Base-by-base conservation (phyloP, 768 basidiomycete species). In the Lactarius hengduanensis region DNA sequence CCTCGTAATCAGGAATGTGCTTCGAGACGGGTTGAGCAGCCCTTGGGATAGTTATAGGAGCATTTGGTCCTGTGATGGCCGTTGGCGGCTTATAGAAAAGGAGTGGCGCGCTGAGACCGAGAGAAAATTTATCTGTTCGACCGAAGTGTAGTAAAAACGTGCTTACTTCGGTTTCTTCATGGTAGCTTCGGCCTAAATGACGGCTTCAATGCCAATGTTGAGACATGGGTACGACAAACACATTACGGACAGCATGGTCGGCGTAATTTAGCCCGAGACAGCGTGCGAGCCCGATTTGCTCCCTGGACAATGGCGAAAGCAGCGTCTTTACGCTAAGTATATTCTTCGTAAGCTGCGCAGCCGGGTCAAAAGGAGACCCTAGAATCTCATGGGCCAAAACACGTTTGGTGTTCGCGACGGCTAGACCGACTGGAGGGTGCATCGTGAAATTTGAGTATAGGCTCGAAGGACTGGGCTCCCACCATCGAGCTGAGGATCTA, bases 241-340 rank as follows among this genome's bases (percentile, higher is more conserved):
- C 75, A 30, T 38, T 36, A 83, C 66, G 71, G 80, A 83, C 91
- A 8, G 92, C 92, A 78, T 93, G 91, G 71, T 92, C 91, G n/a
- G 83, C 82, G 73, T 94, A 94, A 74, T 94, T 94, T 57, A 94
- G 77, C 0, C 91, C 91, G 15, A 94, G 77, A 76, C 90, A 92
- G 13, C 91, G 83, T 32, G 91, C 89, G 3, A 88, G 77, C 67
- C 84, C 85, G 68, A 92, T 80, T 72, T 91, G 81, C 67, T 88
- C 84, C 50, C 83, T 78, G 10, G 88, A 81, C 30, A 94, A 80
- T 13, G 91, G 91, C 3, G 85, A 78, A 20, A 94, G 81, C 43
- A 94, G 83, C 50, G 83, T 79, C 73, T 86, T 83, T 50, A 92
- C 90, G 3, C 90, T 92, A 54, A 93, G 78, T 0, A 88, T 74